Percentiles rank a stretch among this genome's conserved stretches.
phyloP scores from a whole-genome alignment of 2,329 filamentous ascomycete genomes.

The Dothistroma septosporum region DNA sequence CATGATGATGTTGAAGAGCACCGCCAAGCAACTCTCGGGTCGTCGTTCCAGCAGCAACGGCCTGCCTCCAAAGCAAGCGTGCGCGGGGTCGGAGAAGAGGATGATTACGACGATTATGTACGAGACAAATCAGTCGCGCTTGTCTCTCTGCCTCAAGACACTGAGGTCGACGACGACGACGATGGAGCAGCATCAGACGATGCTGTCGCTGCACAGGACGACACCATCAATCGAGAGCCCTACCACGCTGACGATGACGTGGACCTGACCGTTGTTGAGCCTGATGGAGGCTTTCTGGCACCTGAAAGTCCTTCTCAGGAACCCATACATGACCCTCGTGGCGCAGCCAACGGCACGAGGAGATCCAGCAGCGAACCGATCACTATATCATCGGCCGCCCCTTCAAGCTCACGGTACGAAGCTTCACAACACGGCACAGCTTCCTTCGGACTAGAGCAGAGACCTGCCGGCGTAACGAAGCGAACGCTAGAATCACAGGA shows the following conservation, averaged over 20 bases:
- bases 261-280: conserved; percentile 28
- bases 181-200: not conserved
- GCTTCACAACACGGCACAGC: not conserved
- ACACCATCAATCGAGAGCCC: not conserved
- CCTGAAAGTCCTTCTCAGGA: not conserved
- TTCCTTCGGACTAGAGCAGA: not conserved
- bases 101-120: not conserved
- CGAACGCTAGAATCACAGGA: conserved; percentile 31
- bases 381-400: conserved; percentile 3
- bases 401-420: conserved; percentile 8
- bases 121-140: not conserved
- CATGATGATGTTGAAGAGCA: not conserved
- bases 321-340: conserved; percentile 10
- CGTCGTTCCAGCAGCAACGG: not conserved
- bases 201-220: conserved; percentile 1
- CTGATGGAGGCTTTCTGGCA: conserved; percentile 27
- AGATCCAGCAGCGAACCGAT: not conserved
- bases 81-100: not conserved
- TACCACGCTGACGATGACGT: conserved; percentile 12
- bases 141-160: not conserved
- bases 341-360: not conserved
- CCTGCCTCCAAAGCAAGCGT: not conserved
- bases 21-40: not conserved
- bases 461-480: not conserved
- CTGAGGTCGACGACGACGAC: not conserved